Conservation (phyloP, 2,329 filamentous ascomycete genomes). For the Neofusicoccum laricinum region DNA sequence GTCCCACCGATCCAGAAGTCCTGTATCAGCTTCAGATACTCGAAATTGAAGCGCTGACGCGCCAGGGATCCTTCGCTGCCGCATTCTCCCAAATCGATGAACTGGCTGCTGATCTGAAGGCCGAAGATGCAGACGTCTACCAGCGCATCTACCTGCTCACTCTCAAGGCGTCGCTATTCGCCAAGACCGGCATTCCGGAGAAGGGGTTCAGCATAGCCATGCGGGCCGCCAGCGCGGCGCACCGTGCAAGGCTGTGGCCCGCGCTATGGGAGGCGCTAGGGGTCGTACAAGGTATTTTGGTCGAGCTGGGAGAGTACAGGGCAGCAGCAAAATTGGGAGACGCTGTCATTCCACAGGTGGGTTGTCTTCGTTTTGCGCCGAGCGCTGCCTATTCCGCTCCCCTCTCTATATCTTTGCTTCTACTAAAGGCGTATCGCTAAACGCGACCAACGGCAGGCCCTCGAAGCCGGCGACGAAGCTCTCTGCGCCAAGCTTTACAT, state of each 20-base stretch:
- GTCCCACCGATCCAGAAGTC: constrained; percentile 57
- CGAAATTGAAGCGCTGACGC: constrained; percentile 58
- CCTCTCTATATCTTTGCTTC: background rate
- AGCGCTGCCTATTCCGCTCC: too few species aligned
- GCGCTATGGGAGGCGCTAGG: constrained; percentile 72
- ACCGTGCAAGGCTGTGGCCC: constrained; percentile 65
- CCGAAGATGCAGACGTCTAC: constrained; percentile 60
- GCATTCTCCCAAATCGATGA: constrained; percentile 56
- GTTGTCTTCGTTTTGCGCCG: constrained; percentile 15
- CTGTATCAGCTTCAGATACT: constrained; percentile 57
- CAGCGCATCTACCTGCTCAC: constrained; percentile 70
- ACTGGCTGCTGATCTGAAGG: constrained; percentile 49
- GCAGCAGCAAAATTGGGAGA: constrained; percentile 64
- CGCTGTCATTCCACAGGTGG: constrained; percentile 68
- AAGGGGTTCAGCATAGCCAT: constrained; percentile 75
- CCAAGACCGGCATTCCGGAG: constrained; percentile 65
- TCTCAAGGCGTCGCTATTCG: constrained; percentile 69
- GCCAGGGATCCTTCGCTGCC: constrained; percentile 49
- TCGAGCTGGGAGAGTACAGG: constrained; percentile 70
- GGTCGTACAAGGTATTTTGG: constrained; percentile 65
- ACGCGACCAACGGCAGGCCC: constrained; percentile 28
- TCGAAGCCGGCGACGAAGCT: constrained; percentile 66
- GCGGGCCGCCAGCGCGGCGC: constrained; percentile 70
- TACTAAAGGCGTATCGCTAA: background rate
- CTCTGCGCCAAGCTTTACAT: constrained; percentile 67